Evolutionary conservation across 345 rosid species (phyloP).

Genomic region (Ceriops tagal): DNA sequence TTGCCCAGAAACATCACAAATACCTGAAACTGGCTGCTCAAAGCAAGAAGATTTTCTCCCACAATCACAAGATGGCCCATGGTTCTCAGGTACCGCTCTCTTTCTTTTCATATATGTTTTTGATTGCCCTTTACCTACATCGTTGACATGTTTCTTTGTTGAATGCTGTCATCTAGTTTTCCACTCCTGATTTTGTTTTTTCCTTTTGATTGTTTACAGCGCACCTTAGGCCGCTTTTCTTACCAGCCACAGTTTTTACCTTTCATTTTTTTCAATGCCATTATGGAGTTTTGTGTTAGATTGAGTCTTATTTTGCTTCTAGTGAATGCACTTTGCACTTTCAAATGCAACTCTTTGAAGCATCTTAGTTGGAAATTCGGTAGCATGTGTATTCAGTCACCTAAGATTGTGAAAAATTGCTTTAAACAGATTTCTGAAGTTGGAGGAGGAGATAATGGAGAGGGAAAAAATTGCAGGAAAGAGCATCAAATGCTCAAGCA

Average conservation of each 20-base stretch:
- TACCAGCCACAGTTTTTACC: neutral
- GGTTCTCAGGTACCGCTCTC: constrained; percentile 51
- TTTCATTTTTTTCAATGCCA: too few relatives aligned
- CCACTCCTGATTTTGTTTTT: neutral
- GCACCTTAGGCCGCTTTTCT: neutral
- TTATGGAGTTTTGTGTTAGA: too few relatives aligned
- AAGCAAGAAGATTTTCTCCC: constrained; percentile 42
- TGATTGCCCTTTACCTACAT: neutral
- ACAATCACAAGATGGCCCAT: constrained; percentile 24
- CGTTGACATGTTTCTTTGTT: constrained; percentile 1
- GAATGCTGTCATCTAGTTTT: neutral
- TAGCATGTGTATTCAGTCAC: constrained; percentile 10
- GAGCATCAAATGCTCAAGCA: constrained; percentile 27
- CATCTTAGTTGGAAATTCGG: neutral
- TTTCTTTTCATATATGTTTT: constrained; percentile 9
- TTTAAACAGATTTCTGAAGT: constrained; percentile 37
- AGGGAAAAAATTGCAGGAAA: constrained; percentile 34
- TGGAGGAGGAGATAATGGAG: constrained; percentile 35
- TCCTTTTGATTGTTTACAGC: neutral
- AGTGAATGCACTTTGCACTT: neutral
- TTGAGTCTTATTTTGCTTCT: neutral
- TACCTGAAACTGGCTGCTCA: constrained; percentile 49
- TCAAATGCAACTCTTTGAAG: neutral
- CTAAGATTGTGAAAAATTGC: constrained; percentile 26
- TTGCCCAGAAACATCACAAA: constrained; percentile 46